Base-by-base conservation (phyloP, 495 filamentous ascomycete species). In the Articulospora tetracladia region DNA sequence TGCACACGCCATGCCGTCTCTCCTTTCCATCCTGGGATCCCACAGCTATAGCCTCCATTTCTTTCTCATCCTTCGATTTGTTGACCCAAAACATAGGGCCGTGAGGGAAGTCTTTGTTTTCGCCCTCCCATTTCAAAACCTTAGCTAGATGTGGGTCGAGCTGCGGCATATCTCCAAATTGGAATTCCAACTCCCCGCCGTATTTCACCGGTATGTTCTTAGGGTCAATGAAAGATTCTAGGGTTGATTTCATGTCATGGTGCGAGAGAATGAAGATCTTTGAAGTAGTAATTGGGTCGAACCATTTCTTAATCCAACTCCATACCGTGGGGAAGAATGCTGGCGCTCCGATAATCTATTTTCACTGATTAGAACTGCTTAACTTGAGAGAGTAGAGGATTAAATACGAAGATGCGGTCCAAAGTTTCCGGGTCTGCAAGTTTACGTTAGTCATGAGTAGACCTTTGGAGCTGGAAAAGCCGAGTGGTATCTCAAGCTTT, bases 221-320 rank as follows among this genome's bases (percentile, higher is more conserved):
- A 0, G 82, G 73, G n/a, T 94, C 87, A 74, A 96, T 91, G 75
- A 92, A 96, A 26, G 81, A 74, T 58, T 83, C 82, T 13, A 97
- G 79, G 3, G 90, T 92, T 6, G 86, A 76, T 53, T 85, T 77
- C 55, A 94, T 84, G 70, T 94, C 86, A 30, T 79, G 66, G 23
- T 83, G 73, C 53, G 78, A 79, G 58, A 96, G 82, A 63, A 97
- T 92, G 70, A 96, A 93, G 67, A 97, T 96, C 74, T 97, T 96
- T 61, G 89, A 92, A 2, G 91, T 90, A 48, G 92, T 97, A 58
- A 88, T 88, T 25, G 92, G 92, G 74, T 97, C 92, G 69, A 96
- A 96, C 92, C 92, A 97, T 68, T 86, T 85, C 77, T 96, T 95
- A 73, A 95, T 87, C 92, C 92, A 96, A 62, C 88, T 83, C 92